phyloP scores from a whole-genome alignment of 768 basidiomycete genomes.

The Calocybe cyanea region DNA sequence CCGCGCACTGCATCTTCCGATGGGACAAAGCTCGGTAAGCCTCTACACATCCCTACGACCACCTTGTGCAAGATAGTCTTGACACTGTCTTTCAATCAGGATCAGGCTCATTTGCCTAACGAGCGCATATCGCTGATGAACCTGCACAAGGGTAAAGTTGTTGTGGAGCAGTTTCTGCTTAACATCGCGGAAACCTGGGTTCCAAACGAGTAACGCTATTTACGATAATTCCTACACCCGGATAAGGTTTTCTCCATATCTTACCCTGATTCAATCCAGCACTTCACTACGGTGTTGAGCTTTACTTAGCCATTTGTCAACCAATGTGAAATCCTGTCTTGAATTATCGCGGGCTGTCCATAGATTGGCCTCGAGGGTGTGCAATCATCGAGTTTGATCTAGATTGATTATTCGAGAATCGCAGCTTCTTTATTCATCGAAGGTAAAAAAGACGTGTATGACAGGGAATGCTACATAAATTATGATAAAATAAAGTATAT shows the following conservation, averaged over 20 bases:
- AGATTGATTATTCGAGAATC: no score
- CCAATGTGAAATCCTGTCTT: no score
- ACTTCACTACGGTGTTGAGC: no score
- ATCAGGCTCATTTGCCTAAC: slow-evolving; percentile 90
- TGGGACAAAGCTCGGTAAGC: slow-evolving; percentile 86
- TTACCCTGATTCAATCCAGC: no score
- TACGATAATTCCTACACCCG: not conserved
- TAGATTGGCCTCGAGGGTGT: no score
- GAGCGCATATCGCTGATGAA: slow-evolving; percentile 88
- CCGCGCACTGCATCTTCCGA: slow-evolving; percentile 87
- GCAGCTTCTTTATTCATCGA: no score
- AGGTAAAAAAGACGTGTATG: no score
- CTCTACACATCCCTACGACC: not conserved
- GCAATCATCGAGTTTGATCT: no score
- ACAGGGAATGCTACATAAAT: no score
- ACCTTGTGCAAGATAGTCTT: slow-evolving; percentile 2
- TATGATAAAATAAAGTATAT: no score
- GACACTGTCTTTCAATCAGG: slow-evolving; percentile 37
- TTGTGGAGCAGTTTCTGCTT: slow-evolving; percentile 69
- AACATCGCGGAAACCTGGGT: slow-evolving; percentile 40
- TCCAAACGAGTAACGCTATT: not conserved
- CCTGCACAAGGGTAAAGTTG: slow-evolving; percentile 71
- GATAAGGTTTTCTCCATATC: not conserved
- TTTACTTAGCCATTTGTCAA: no score
- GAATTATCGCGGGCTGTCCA: no score